Percentiles rank a stretch among this genome's conserved stretches.
phyloP scores from a whole-genome alignment of 495 filamentous ascomycete genomes.

The Pseudoneurospora amorphoporcata region DNA sequence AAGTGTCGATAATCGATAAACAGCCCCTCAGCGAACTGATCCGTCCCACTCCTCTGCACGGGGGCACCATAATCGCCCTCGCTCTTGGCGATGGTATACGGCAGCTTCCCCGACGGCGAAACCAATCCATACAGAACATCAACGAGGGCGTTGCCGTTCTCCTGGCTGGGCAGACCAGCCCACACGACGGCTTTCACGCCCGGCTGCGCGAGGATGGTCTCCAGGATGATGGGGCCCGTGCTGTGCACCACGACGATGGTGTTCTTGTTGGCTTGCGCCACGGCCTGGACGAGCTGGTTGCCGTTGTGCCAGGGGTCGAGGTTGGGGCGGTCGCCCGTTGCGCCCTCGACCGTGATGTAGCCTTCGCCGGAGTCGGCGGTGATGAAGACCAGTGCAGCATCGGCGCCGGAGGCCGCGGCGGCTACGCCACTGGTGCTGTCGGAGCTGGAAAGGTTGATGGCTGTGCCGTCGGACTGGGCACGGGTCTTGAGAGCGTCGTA shows the following conservation, averaged over 20 bases:
- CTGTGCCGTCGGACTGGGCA: conserved; percentile 37
- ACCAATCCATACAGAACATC: conserved; percentile 80
- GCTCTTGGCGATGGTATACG: conserved; percentile 81
- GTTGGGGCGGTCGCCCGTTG: conserved; percentile 49
- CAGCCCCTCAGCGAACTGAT: conserved; percentile 63
- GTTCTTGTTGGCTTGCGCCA: conserved; percentile 46
- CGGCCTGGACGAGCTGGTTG: conserved; percentile 61
- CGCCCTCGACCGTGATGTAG: conserved; percentile 52
- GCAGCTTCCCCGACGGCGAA: conserved; percentile 75
- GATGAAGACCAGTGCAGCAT: conserved; percentile 55
- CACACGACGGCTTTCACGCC: conserved; percentile 74
- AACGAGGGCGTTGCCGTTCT: conserved; percentile 76
- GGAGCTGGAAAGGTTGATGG: conserved; percentile 38
- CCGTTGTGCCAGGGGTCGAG: conserved; percentile 69
- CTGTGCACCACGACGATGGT: conserved; percentile 89
- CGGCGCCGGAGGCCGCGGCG: conserved; percentile 41
- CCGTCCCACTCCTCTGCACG: conserved; percentile 41
- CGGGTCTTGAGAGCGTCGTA: conserved; percentile 42
- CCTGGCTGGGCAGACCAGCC: conserved; percentile 84
- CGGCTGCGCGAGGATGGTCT: conserved; percentile 67
- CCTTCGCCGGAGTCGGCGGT: conserved; percentile 58
- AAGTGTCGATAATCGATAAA: conserved; percentile 84
- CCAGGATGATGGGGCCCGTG: conserved; percentile 78
- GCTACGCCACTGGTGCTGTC: conserved; percentile 40
- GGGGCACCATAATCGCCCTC: conserved; percentile 67